Base-by-base conservation (phyloP, 2,329 filamentous ascomycete genomes). In the Alternaria alternata region DNA sequence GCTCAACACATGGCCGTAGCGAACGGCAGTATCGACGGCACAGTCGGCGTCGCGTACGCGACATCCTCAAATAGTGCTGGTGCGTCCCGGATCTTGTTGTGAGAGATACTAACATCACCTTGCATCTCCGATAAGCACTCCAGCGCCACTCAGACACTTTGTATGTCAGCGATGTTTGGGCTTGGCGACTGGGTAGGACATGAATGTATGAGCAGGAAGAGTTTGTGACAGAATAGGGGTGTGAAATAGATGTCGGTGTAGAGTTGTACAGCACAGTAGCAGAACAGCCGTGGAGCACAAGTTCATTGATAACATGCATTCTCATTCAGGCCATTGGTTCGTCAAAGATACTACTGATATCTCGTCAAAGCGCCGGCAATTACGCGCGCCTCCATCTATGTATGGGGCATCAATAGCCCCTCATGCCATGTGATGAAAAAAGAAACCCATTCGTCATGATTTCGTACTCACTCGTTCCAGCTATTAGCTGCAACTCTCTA, bases 401-500 rank as follows among this genome's bases (percentile, higher is more conserved):
- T 11, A 54, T 49, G 41, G 55, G 53, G 46, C 59, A 43, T 43
- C 30, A 54, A 59, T 49, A 43, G 41, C 52, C 36, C 53, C 30
- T 65, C 59, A 39, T 66, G 55, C 32, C 54, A 34, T 59, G 41
- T 57, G 41, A 63, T 54, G 24, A 60, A 65, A 56, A 66, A 51
- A 46, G 42, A 61, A 63, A 49, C 55, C 61, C 58, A 61, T 63
- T 52, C 63, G 24, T 67, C 67, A 58, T 69, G 59, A 59, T 54
- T 18, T 66, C 62, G 59, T 63, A 62, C 64, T 34, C 61, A 65
- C 61, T 46, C 34, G 34, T 54, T 51, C 38, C 43, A 38, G 51
- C 51, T 49, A 43, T 47, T 39, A 28, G 39, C 44, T 54, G 48
- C 38, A 49, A 61, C 36, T 52, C 18, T 81, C 87, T 94, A 97